These are phyloP conservation scores for Pseudogymnoascus sp. DNA, from an alignment of 2,329 filamentous ascomycete species.

Conservation along the genomic window DNA sequence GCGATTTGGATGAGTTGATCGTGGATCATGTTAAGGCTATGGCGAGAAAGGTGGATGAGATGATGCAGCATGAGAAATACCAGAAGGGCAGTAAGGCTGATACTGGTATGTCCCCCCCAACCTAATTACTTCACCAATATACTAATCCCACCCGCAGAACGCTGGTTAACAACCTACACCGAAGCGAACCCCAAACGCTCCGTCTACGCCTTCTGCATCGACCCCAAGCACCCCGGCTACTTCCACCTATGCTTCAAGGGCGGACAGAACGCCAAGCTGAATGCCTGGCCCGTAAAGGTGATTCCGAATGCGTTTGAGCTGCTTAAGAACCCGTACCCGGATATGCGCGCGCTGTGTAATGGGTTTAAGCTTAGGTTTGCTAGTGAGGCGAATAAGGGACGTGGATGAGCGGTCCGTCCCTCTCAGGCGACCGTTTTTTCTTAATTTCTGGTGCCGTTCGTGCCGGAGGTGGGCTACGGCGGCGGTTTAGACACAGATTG, in stretches of 20 bases:
- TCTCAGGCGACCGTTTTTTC: too few species aligned
- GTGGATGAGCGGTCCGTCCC: background rate
- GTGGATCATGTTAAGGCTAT: conserved; percentile 96
- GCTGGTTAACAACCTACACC: conserved; percentile 93
- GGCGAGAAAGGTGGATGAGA: conserved; percentile 94
- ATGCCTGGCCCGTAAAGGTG: conserved; percentile 79
- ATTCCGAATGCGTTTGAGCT: conserved; percentile 92
- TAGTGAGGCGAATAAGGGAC: conserved; percentile 20
- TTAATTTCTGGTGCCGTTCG: background rate
- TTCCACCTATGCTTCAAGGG: conserved; percentile 97
- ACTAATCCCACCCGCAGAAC: conserved; percentile 49
- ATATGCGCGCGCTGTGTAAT: conserved; percentile 92
- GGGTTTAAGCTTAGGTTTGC: conserved; percentile 64
- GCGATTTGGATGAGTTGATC: conserved; percentile 93
- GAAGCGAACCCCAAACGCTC: conserved; percentile 91
- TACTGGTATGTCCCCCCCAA: conserved; percentile 53
- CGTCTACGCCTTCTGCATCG: conserved; percentile 92
- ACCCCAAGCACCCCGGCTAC: conserved; percentile 84
- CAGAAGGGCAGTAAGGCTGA: conserved; percentile 72
- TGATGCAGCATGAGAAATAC: conserved; percentile 92
- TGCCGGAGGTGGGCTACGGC: background rate
- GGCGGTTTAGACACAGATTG: background rate
- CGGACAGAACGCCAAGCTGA: conserved; percentile 63
- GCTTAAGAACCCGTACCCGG: conserved; percentile 79
- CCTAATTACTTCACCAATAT: conserved; percentile 11